Percentiles rank a stretch among this genome's conserved stretches.
Conservation (phyloP, 2,329 filamentous ascomycete genomes). For the Trichoderma sp. region DNA sequence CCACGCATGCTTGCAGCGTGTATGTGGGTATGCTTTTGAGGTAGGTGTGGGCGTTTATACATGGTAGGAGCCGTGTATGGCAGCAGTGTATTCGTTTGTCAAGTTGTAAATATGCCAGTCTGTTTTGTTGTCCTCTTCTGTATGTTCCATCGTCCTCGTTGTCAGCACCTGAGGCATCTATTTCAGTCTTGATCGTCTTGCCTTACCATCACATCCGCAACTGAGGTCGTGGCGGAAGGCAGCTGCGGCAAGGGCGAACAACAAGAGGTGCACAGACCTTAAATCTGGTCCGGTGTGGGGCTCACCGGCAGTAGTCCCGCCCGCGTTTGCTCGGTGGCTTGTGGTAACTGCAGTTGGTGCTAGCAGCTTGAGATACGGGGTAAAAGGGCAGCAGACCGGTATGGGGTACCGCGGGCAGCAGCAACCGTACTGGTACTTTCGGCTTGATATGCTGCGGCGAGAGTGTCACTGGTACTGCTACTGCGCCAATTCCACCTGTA, state of each 20-base stretch:
- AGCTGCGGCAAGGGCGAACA: conserved; percentile 11
- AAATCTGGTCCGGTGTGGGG: conserved; percentile 18
- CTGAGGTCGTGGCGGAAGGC: not conserved
- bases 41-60: conserved; percentile 10
- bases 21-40: conserved; percentile 11
- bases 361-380: not conserved
- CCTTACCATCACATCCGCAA: not conserved
- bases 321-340: conserved; percentile 24
- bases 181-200: not conserved
- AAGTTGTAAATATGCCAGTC: not conserved
- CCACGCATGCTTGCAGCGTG: conserved; percentile 19
- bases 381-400: conserved; percentile 7
- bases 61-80: not conserved
- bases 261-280: conserved; percentile 4
- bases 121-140: not conserved
- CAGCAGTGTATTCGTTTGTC: not conserved
- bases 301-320: conserved; percentile 23
- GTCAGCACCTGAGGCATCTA: not conserved
- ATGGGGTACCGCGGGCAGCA: not conserved
- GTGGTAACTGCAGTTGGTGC: not conserved
- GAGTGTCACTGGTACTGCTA: not conserved
- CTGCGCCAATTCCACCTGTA: not conserved
- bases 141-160: not conserved
- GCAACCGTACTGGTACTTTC: not conserved
- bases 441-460: not conserved